Evolutionary conservation across 768 basidiomycete genomes (phyloP).

Genomic region (Hericium rajendrae): DNA sequence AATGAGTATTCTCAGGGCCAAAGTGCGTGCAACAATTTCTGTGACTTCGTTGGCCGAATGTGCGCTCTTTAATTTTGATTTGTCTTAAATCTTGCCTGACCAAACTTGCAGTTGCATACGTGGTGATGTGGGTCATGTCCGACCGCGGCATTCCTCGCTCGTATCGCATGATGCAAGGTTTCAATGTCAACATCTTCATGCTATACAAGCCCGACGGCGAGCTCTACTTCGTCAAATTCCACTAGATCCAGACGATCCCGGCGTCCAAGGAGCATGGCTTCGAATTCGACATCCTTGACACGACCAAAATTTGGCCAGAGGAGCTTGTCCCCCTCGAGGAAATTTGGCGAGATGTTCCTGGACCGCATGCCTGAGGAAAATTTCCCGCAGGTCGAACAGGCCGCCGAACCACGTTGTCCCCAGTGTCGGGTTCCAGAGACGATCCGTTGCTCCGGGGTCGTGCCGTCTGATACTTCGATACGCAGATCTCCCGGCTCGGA

Average conservation of each 20-base stretch:
- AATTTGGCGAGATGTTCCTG: conserved; percentile 58
- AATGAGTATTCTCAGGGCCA: conserved; percentile 70
- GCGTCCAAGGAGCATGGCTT: conserved; percentile 71
- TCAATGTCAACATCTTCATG: conserved; percentile 80
- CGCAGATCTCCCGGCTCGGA: conserved; percentile 72
- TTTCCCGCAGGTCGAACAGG: conserved; percentile 84
- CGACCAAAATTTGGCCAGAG: conserved; percentile 81
- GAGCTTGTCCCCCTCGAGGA: conserved; percentile 67
- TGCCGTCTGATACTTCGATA: conserved; percentile 84
- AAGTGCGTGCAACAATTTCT: conserved; percentile 74
- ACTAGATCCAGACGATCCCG: conserved; percentile 68
- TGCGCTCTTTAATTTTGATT: conserved; percentile 13
- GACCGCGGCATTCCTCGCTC: conserved; percentile 82
- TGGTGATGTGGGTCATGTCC: conserved; percentile 79
- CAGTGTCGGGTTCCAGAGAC: conserved; percentile 48
- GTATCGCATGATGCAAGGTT: conserved; percentile 83
- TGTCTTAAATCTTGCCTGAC: conserved; percentile 2
- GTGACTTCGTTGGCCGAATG: conserved; percentile 73
- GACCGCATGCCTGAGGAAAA: conserved; percentile 60
- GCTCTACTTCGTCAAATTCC: conserved; percentile 81
- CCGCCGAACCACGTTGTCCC: conserved; percentile 55
- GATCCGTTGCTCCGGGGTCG: conserved; percentile 75
- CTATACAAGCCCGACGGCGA: conserved; percentile 58
- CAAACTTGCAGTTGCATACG: conserved; percentile 41
- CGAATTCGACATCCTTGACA: conserved; percentile 81